Base-by-base conservation (phyloP, 2,329 filamentous ascomycete genomes). In the Zymoseptoria crescenta region DNA sequence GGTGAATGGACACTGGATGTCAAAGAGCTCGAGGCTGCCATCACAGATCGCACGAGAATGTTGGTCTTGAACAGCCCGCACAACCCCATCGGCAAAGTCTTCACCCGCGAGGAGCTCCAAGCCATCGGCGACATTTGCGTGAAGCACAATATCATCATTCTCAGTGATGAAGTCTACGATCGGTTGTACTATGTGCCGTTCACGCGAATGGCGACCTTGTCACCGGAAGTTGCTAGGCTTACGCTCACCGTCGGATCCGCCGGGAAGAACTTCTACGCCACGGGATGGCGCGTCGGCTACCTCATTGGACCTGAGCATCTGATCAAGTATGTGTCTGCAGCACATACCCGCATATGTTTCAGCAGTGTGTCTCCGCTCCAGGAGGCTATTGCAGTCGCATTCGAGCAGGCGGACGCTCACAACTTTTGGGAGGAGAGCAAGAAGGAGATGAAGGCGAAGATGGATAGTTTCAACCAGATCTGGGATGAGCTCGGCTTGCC, bases 231-330 rank as follows among this genome's bases (percentile, higher is more conserved):
- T 55, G 91, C 91, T 67, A 84, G 84, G 59, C 81, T 96, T 65
- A 97, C 94, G 4, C 76, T 99, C 54, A 97, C 94, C 0, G 94
- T 99, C 29, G 94, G 94, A 20, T 96, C 91, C 0, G 94, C 91
- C 1, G 94, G 94, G 68, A 99, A 99, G 82, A 95, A 94, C 79
- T 99, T 99, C 76, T 97, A 97, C 72, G 91, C 90, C 58, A 99
- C 94, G 0, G 94, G 94, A 53, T 99, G 94, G 94, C 87, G 94
- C 59, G 92, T 97, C 66, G 89, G 94, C 57, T 99, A 93, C 86
- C 80, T 99, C 45, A 94, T 97, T 70, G 94, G 94, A 0, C 91
- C 89, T 0, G 84, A 90, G 56, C 84, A 96, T 62, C 80, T 97
- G 56, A 91, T 97, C 76, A 88, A 95, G 72, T 89, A 96, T 72